These are phyloP conservation scores for Pecoramyces ruminantium DNA, from an alignment of 192 early-diverging fungal species.

Conservation along the genomic window DNA sequence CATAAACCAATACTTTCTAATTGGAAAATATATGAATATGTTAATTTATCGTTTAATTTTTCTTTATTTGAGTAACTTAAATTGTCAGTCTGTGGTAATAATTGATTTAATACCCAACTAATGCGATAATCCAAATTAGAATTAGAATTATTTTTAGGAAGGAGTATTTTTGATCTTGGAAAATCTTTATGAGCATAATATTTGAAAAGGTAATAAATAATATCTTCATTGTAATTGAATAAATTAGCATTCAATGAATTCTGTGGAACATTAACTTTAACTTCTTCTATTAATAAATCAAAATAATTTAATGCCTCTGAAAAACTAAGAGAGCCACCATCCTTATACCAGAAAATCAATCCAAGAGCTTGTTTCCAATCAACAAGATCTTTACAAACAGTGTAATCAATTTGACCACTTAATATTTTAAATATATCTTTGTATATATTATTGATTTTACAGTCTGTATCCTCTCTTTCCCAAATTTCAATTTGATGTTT, in stretches of 20 bases:
- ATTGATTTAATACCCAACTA: neutral
- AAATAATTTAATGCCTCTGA: neutral
- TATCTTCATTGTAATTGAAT: neutral
- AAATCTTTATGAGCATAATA: neutral
- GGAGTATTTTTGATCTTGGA: neutral
- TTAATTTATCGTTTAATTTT: neutral
- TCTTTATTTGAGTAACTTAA: neutral
- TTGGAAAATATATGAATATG: neutral
- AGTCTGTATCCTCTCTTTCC: neutral
- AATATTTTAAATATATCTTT: neutral
- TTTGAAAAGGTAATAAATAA: neutral
- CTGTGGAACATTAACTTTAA: no score
- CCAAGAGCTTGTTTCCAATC: neutral
- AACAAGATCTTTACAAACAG: neutral
- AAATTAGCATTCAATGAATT: neutral
- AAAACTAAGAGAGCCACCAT: neutral
- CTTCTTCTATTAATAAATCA: neutral
- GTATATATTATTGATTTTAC: neutral
- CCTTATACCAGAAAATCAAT: neutral
- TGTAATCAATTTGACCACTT: neutral
- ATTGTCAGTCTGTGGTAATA: neutral
- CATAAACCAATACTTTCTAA: neutral
- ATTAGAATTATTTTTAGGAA: neutral
- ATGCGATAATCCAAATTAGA: neutral
- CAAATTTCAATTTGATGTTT: neutral